A percentile compares a stretch with the other conserved stretches of the same genome.
Conservation (phyloP, 441 rosid species). For the Populus tomentosa region DNA sequence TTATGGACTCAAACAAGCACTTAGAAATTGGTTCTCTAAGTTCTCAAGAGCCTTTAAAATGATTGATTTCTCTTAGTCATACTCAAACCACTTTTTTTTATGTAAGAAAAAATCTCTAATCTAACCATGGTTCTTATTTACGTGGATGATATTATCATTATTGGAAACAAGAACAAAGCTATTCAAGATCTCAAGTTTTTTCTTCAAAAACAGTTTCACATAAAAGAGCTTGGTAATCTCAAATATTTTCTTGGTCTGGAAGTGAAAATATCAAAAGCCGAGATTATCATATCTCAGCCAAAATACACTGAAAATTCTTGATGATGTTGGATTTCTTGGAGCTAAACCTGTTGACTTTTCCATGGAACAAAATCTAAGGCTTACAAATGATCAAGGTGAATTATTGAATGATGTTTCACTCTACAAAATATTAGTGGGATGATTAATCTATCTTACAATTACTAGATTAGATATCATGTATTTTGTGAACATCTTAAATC, state of each 20-base stretch:
- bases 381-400: not conserved
- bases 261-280: not conserved
- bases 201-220: not conserved
- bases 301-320: not conserved
- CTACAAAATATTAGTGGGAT: not conserved
- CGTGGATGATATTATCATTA: not conserved
- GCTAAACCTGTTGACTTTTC: not conserved
- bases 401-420: not conserved
- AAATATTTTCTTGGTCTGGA: not conserved
- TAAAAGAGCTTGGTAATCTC: not conserved
- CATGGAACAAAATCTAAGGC: not conserved
- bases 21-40: too few relatives aligned
- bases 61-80: not conserved
- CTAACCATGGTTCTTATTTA: not conserved
- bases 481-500: not conserved
- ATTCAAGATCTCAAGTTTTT: not conserved
- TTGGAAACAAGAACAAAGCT: not conserved
- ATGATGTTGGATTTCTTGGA: not conserved
- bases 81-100: not conserved
- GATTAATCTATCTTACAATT: not conserved
- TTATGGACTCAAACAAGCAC: not conserved
- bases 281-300: not conserved
- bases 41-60: not conserved
- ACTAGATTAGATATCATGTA: not conserved
- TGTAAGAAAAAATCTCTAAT: not conserved